Evolutionary conservation across 2,329 filamentous ascomycete genomes (phyloP).

Genomic region (Shiraia bambusicola): DNA sequence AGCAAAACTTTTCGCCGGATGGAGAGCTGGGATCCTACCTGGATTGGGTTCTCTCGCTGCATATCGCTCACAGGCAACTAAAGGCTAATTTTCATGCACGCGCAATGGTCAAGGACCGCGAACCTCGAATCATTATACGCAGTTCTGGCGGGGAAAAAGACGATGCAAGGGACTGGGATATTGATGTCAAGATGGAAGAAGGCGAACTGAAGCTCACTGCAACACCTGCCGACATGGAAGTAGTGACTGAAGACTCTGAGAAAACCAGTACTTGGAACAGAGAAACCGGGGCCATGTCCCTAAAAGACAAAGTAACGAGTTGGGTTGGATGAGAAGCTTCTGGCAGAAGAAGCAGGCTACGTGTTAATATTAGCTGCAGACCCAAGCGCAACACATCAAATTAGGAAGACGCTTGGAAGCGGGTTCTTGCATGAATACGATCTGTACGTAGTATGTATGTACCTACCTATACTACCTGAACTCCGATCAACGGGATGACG

Average conservation of each 20-base stretch:
- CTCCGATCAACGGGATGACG: too few relatives aligned
- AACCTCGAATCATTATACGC: slow-evolving; percentile 26
- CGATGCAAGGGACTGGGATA: slow-evolving; percentile 16
- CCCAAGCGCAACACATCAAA: too few relatives aligned
- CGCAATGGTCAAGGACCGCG: slow-evolving; percentile 19
- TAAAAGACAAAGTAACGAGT: slow-evolving; percentile 29
- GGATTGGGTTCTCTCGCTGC: slow-evolving; percentile 36
- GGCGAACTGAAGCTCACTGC: slow-evolving; percentile 19
- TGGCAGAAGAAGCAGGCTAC: too few relatives aligned
- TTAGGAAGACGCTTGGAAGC: too few relatives aligned
- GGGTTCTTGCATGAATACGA: slow-evolving; percentile 5
- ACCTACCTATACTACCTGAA: too few relatives aligned
- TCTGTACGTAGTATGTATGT: too few relatives aligned
- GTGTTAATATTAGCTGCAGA: too few relatives aligned
- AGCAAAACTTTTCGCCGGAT: slow-evolving; percentile 32
- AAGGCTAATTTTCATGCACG: slow-evolving; percentile 24
- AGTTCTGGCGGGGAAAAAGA: slow-evolving; percentile 25
- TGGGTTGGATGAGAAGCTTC: slow-evolving; percentile 21
- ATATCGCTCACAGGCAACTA: slow-evolving; percentile 34
- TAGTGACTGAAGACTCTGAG: slow-evolving; percentile 10
- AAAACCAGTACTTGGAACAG: slow-evolving; percentile 31
- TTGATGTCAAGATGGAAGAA: slow-evolving; percentile 22
- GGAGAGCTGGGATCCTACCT: slow-evolving; percentile 35
- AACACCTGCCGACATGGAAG: slow-evolving; percentile 4
- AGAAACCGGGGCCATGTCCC: slow-evolving; percentile 5